A percentile compares a stretch with the other conserved stretches of the same genome.
These are phyloP conservation scores for Yamadazyma kanchanaburiensis DNA, from an alignment of 1,139 yeast genomes.

Conservation along the genomic window DNA sequence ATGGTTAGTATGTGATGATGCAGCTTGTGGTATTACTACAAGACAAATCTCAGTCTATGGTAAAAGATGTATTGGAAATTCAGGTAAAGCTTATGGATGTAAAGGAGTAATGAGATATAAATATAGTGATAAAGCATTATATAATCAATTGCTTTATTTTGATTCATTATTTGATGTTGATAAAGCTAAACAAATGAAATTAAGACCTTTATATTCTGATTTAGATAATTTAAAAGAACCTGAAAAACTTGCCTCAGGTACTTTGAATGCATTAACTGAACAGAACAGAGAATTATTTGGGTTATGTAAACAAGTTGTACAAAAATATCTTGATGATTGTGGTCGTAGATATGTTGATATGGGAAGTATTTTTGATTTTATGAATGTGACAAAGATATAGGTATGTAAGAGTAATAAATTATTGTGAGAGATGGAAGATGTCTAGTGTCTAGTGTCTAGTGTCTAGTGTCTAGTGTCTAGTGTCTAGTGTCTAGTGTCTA, in stretches of 20 bases:
- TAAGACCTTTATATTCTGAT: conserved; percentile 47
- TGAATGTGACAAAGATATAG: conserved; percentile 16
- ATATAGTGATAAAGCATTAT: conserved; percentile 76
- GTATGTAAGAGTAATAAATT: not conserved
- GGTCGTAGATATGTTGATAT: conserved; percentile 92
- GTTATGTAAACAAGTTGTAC: conserved; percentile 58
- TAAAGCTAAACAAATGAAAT: conserved; percentile 57
- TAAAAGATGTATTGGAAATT: conserved; percentile 69
- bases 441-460: not conserved
- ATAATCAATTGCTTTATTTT: conserved; percentile 82
- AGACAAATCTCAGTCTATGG: conserved; percentile 91
- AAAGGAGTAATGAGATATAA: conserved; percentile 80
- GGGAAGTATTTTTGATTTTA: conserved; percentile 72
- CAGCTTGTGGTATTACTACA: conserved; percentile 76
- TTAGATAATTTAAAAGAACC: conserved; percentile 26
- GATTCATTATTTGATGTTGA: conserved; percentile 79
- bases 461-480: not conserved
- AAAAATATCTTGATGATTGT: conserved; percentile 74
- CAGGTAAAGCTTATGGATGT: conserved; percentile 65
- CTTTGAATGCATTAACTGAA: conserved; percentile 70
- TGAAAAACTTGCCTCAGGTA: conserved; percentile 47
- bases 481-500: not conserved
- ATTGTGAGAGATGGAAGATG: not conserved
- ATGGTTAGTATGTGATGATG: conserved; percentile 81
- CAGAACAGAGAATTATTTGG: conserved; percentile 69